phyloP scores from a whole-genome alignment of 805 yeast species.

The Zygotorulaspora florentina region DNA sequence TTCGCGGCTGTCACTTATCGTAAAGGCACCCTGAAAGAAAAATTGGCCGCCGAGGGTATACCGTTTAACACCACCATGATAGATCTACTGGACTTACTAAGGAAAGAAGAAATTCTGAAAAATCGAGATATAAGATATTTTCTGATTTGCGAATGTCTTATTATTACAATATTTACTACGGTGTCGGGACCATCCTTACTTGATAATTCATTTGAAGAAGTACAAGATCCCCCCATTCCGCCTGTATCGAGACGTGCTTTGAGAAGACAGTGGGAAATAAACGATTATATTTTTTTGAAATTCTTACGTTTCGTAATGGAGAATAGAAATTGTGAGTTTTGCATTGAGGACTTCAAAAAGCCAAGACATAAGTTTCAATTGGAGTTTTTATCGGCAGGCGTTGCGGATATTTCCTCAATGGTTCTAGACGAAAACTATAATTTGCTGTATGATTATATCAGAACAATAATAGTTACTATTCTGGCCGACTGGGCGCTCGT shows the following conservation, averaged over 20 bases:
- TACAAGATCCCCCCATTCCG: background rate
- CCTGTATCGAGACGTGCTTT: background rate
- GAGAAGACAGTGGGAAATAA: background rate
- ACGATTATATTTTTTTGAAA: conserved; percentile 5
- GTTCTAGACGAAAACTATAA: conserved; percentile 16
- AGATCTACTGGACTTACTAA: conserved; percentile 3
- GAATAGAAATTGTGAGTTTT: conserved; percentile 12
- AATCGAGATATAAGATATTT: conserved; percentile 3
- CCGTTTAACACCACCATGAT: conserved; percentile 2
- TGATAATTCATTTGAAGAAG: no score
- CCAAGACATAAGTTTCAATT: conserved; percentile 15
- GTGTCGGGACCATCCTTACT: conserved; percentile 22
- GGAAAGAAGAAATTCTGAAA: conserved; percentile 2
- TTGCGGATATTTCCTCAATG: conserved; percentile 8
- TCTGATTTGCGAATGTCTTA: conserved; percentile 14
- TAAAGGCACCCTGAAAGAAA: conserved; percentile 1
- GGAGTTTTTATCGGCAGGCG: conserved; percentile 12
- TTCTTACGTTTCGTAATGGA: conserved; percentile 15
- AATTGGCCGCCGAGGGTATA: conserved; percentile 4
- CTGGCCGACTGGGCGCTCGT: background rate
- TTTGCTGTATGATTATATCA: conserved; percentile 18
- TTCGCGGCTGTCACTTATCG: background rate
- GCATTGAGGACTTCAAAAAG: conserved; percentile 6
- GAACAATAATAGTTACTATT: background rate
- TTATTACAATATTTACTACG: conserved; percentile 24